Base-by-base conservation (phyloP, 441 rosid genomes). In the Macaranga tanarius region DNA sequence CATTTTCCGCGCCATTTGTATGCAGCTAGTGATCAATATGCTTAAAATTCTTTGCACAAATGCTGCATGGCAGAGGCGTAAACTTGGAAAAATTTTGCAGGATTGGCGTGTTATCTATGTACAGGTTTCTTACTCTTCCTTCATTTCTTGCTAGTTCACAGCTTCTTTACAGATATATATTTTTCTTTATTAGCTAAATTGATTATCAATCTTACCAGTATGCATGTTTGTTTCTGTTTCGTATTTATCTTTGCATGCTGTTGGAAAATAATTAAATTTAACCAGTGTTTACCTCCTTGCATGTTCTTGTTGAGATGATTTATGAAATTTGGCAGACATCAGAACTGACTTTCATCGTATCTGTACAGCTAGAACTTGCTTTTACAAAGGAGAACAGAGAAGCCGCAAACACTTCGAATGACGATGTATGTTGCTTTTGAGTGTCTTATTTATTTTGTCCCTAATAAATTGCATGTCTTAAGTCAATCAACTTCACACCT, bases 61-160 rank as follows among this genome's bases (percentile, higher is more conserved):
- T 85, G 79, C 90, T 83, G 90, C 98, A 54, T 95, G 99, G 99
- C 98, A 95, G 85, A 92, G 99, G 84, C 95, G 99, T 66, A 92
- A 92, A 79, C 97, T 95, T 67, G 99, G 99, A 67, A 95, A 95
- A 84, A 83, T 91, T 71, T 84, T 95, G 76, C 95, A 92, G 79
- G 98, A 95, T 82, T 95, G 99, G 99, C 92, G 96, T 71, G 82
- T 91, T 77, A 84, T 90, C 75, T 82, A 78, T 70, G 82, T 89
- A 26, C 98, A 92, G 98, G 99, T 91, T 54, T 76, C 76, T 52
- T 47, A 51, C 54, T 65, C 70, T 68, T 74, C 9, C 51, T 22
- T 60, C 40, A 13, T 64, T 22, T 58, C 8, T 51, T 38, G 28
- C 51, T 28, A 25, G 55, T 69, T 59, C 23, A 52, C 19, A 52